These are phyloP conservation scores for Neonectria neomacrospora DNA, from an alignment of 2,329 filamentous ascomycete genomes.

Conservation along the genomic window DNA sequence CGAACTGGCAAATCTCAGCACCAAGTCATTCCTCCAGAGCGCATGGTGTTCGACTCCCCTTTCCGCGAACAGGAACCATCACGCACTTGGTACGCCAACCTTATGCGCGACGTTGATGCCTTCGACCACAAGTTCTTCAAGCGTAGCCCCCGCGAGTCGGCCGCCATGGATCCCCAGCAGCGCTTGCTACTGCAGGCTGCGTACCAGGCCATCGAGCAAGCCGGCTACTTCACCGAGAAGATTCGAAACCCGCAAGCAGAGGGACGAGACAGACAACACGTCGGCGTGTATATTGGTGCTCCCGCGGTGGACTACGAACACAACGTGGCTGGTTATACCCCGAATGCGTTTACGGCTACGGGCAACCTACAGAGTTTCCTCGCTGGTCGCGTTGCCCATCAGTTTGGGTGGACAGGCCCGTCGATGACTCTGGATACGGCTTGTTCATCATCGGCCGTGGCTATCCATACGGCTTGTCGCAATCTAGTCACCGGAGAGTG, in stretches of 20 bases:
- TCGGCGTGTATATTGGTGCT: neutral
- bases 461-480: constrained; percentile 49
- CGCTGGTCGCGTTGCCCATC: constrained; percentile 48
- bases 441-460: constrained; percentile 51
- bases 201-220: constrained; percentile 14
- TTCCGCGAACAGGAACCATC: constrained; percentile 7
- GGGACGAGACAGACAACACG: neutral
- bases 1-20: neutral
- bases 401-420: constrained; percentile 53
- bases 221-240: constrained; percentile 12
- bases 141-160: constrained; percentile 3
- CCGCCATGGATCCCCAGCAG: constrained; percentile 8
- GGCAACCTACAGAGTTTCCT: constrained; percentile 49
- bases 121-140: constrained; percentile 27
- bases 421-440: constrained; percentile 51
- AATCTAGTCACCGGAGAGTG: constrained; percentile 46
- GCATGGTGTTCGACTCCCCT: neutral
- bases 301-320: constrained; percentile 52
- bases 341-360: constrained; percentile 47
- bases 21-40: neutral
- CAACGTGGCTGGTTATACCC: constrained; percentile 48
- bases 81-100: constrained; percentile 9
- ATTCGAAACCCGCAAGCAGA: neutral
- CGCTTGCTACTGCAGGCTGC: constrained; percentile 8
- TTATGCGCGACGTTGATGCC: constrained; percentile 12